A percentile compares a stretch with the other conserved stretches of the same genome.
Conservation (phyloP, 768 basidiomycete genomes). For the Cyclocybe aegerita region DNA sequence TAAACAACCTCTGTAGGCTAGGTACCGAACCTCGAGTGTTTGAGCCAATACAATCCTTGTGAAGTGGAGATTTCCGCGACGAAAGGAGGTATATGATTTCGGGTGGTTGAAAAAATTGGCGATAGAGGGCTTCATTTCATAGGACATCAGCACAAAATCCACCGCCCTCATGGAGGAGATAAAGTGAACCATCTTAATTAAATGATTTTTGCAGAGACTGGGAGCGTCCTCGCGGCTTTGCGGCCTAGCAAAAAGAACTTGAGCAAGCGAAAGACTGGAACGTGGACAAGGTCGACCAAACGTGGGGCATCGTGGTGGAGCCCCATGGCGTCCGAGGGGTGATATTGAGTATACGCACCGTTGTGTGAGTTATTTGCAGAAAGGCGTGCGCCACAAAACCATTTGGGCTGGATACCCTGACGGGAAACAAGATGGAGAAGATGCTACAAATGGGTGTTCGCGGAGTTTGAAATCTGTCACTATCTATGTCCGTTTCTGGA, state of each 20-base stretch:
- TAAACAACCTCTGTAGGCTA: constrained; percentile 5
- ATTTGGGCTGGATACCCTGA: constrained; percentile 23
- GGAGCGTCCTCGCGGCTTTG: no score
- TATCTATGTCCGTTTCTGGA: constrained; percentile 15
- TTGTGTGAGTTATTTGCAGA: constrained; percentile 23
- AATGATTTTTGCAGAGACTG: no score
- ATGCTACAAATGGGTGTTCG: constrained; percentile 16
- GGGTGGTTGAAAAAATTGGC: neutral
- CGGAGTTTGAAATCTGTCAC: constrained; percentile 27
- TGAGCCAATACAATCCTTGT: neutral
- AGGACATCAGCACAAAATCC: neutral
- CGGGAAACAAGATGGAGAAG: constrained; percentile 19
- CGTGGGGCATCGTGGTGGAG: constrained; percentile 10
- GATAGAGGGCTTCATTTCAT: neutral
- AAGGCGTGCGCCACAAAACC: constrained; percentile 34
- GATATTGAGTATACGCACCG: constrained; percentile 13
- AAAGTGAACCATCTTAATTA: no score
- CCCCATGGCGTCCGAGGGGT: constrained; percentile 27
- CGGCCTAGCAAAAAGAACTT: no score
- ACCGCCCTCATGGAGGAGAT: no score
- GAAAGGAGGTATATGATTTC: no score
- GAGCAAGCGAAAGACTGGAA: no score
- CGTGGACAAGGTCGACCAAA: no score
- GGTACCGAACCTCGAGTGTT: constrained; percentile 1
- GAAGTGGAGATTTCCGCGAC: no score